phyloP scores from a whole-genome alignment of 208 protist genomes.

The Crithidia acanthocephali region DNA sequence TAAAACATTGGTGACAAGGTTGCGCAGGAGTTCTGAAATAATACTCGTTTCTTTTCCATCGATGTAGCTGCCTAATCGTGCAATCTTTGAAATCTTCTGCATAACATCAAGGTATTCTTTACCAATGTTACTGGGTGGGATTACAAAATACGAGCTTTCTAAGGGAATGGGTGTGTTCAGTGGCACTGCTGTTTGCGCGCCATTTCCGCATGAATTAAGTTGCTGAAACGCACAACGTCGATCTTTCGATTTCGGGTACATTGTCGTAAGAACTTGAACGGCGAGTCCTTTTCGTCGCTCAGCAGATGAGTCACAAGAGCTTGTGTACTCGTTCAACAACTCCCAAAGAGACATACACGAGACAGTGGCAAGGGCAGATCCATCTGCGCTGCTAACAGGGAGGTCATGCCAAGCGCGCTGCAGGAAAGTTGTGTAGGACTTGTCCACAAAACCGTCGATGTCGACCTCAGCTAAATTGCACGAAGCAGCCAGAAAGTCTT shows the following conservation, averaged over 20 bases:
- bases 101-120: conserved; percentile 14
- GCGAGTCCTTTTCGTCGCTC: conserved; percentile 42
- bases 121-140: background rate
- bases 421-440: conserved; percentile 22
- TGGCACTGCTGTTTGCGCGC: conserved; percentile 24
- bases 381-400: conserved; percentile 44
- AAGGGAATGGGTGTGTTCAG: conserved; percentile 27
- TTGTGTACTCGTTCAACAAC: conserved; percentile 60
- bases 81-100: conserved; percentile 10
- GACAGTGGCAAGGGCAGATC: conserved; percentile 67
- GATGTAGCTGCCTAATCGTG: conserved; percentile 7
- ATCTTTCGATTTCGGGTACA: conserved; percentile 85
- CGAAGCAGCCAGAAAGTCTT: conserved; percentile 18
- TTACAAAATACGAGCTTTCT: background rate
- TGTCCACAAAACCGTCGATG: background rate
- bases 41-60: conserved; percentile 19
- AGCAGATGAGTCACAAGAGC: conserved; percentile 27
- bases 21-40: conserved; percentile 6
- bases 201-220: conserved; percentile 28
- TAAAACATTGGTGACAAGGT: conserved; percentile 14
- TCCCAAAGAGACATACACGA: conserved; percentile 88
- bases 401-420: conserved; percentile 44
- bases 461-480: background rate
- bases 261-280: conserved; percentile 49
- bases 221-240: conserved; percentile 80